Conservation (phyloP, 2,329 filamentous ascomycete species). For the Cercospora berteroae region DNA sequence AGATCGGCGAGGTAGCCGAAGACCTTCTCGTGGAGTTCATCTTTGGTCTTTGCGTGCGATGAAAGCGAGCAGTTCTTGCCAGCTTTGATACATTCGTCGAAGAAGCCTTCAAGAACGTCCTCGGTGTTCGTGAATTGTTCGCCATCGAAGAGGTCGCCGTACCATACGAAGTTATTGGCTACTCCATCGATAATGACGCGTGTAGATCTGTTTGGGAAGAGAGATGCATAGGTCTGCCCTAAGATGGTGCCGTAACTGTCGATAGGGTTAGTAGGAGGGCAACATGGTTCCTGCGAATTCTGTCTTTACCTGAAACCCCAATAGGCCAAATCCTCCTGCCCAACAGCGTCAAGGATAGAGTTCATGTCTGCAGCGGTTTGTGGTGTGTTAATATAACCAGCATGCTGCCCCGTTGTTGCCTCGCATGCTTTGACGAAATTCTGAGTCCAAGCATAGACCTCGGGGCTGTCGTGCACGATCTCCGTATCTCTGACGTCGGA, state of each 20-base stretch:
- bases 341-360: conserved; percentile 26
- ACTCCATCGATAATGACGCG: conserved; percentile 48
- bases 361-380: conserved; percentile 30
- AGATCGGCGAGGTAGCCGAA: conserved; percentile 19
- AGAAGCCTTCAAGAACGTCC: conserved; percentile 55
- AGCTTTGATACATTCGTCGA: conserved; percentile 53
- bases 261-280: neutral
- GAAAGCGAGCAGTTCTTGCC: conserved; percentile 35
- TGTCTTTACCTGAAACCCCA: conserved; percentile 39
- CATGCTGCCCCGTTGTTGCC: conserved; percentile 25
- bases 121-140: conserved; percentile 55
- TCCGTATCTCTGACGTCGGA: conserved; percentile 17
- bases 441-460: conserved; percentile 25
- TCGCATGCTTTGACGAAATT: conserved; percentile 24
- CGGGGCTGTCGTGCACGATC: conserved; percentile 25
- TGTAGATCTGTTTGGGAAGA: conserved; percentile 46
- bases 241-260: conserved; percentile 47
- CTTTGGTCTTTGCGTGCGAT: conserved; percentile 15
- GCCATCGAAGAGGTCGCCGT: conserved; percentile 51
- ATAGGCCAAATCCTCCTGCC: conserved; percentile 37
- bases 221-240: conserved; percentile 47
- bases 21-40: conserved; percentile 22
- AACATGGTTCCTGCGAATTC: too few relatives aligned
- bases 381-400: conserved; percentile 27
- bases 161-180: conserved; percentile 44